Conservation (phyloP, 129 eudicot species). For the Chrysanthemum makinoi region DNA sequence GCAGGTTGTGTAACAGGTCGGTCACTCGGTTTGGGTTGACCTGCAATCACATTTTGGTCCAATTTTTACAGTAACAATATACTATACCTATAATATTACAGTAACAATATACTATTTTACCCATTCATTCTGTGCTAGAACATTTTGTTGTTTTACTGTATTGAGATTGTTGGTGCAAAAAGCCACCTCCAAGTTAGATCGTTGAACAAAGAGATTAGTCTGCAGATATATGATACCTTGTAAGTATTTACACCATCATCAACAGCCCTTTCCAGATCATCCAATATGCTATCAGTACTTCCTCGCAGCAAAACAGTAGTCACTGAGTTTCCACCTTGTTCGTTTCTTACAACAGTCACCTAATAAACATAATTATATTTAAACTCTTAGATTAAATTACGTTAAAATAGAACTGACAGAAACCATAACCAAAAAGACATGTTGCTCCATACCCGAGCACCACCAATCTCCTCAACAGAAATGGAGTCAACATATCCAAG, state of each 20-base stretch:
- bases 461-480: slow-evolving; percentile 92
- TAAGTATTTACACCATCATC: slow-evolving; percentile 96
- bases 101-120: too few relatives aligned
- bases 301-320: slow-evolving; percentile 83
- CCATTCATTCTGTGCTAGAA: slow-evolving; percentile 50
- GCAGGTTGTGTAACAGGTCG: too few relatives aligned
- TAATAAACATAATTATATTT: slow-evolving; percentile 15
- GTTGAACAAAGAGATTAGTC: slow-evolving; percentile 59
- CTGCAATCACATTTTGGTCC: too few relatives aligned
- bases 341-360: slow-evolving; percentile 95
- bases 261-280: slow-evolving; percentile 96
- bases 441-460: slow-evolving; percentile 58
- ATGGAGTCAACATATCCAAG: slow-evolving; percentile 90
- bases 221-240: slow-evolving; percentile 53
- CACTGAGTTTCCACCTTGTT: slow-evolving; percentile 94
- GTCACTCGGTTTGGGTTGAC: too few relatives aligned
- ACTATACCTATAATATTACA: too few relatives aligned
- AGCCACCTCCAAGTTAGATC: too few relatives aligned
- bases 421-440: neutral
- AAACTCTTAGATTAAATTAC: neutral
- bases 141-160: slow-evolving; percentile 17
- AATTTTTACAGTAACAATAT: too few relatives aligned
- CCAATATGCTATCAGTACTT: slow-evolving; percentile 95
- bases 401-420: neutral
- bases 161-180: too few relatives aligned